Percentiles rank a stretch among this genome's conserved stretches.
phyloP scores from a whole-genome alignment of 2,329 filamentous ascomycete species.

The Colletotrichum eleusines region DNA sequence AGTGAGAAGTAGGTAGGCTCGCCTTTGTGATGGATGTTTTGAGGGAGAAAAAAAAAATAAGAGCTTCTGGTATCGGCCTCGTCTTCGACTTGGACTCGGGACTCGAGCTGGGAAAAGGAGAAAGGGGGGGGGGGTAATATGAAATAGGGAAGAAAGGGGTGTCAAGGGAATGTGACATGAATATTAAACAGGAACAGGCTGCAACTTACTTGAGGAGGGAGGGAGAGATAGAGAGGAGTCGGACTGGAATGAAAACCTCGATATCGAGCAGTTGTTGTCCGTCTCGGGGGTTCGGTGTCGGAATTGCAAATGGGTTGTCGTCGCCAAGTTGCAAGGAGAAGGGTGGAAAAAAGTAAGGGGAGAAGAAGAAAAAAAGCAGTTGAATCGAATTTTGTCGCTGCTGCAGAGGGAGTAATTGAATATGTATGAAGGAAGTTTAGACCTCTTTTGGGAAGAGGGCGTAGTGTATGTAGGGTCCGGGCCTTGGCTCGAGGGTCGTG shows the following conservation, averaged over 20 bases:
- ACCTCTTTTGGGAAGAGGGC: slow-evolving; percentile 1
- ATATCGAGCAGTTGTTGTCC: not conserved
- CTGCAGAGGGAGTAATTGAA: slow-evolving; percentile 37
- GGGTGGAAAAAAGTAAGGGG: slow-evolving; percentile 18
- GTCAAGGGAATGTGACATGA: not conserved
- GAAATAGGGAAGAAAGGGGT: not conserved
- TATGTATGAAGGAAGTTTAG: slow-evolving; percentile 20
- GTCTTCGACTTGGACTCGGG: not conserved
- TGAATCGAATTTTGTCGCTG: slow-evolving; percentile 14
- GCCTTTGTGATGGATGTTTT: not conserved
- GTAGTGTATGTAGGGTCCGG: slow-evolving; percentile 16
- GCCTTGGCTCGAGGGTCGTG: slow-evolving; percentile 12
- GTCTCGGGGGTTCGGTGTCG: slow-evolving; percentile 12
- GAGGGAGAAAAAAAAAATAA: too few relatives aligned
- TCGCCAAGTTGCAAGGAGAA: slow-evolving; percentile 29
- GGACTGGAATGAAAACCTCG: slow-evolving; percentile 8
- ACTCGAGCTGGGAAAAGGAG: not conserved
- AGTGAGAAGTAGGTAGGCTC: not conserved
- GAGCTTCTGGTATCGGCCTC: not conserved
- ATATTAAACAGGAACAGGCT: not conserved
- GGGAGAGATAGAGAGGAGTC: not conserved
- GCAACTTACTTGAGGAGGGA: slow-evolving; percentile 17
- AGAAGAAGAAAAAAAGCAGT: slow-evolving; percentile 35
- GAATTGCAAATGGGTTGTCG: slow-evolving; percentile 1
- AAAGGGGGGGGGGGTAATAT: not conserved